Evolutionary conservation across 129 eudicot genomes (phyloP).

Genomic region (Centella asiatica): DNA sequence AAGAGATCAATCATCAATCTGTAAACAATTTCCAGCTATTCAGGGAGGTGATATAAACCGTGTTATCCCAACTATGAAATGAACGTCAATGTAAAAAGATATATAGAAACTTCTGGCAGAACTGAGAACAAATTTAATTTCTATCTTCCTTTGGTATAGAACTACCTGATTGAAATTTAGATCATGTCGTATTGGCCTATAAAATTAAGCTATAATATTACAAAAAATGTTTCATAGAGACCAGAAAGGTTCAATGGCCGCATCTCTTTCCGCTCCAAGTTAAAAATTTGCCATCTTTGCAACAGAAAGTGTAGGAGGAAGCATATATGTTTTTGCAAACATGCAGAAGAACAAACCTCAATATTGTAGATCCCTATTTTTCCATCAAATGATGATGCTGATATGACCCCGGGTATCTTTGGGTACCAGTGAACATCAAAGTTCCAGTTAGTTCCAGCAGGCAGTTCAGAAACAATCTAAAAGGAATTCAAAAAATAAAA

Average conservation of each 20-base stretch:
- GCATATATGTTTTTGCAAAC: no score
- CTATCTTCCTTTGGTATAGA: background rate
- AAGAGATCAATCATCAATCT: background rate
- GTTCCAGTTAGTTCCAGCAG: constrained; percentile 92
- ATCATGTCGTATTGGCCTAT: background rate
- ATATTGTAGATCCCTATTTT: constrained; percentile 82
- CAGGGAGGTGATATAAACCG: background rate
- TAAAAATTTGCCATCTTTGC: background rate
- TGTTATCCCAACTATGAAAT: background rate
- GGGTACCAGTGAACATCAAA: constrained; percentile 96
- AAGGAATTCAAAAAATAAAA: constrained; percentile 9
- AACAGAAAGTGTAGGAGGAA: background rate
- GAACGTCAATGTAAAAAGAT: background rate
- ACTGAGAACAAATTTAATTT: background rate
- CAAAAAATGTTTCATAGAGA: background rate
- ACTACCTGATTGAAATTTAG: background rate
- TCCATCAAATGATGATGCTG: constrained; percentile 97
- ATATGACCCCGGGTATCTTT: constrained; percentile 86
- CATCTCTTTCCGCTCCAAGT: no score
- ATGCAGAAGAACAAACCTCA: constrained; percentile 43
- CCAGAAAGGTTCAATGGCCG: no score
- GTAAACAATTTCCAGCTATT: background rate
- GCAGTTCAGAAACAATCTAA: constrained; percentile 93
- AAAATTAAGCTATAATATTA: background rate
- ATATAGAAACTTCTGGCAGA: background rate